Evolutionary conservation across 192 early-diverging fungal genomes (phyloP).

Genomic region (Polychytrium aggregatum): DNA sequence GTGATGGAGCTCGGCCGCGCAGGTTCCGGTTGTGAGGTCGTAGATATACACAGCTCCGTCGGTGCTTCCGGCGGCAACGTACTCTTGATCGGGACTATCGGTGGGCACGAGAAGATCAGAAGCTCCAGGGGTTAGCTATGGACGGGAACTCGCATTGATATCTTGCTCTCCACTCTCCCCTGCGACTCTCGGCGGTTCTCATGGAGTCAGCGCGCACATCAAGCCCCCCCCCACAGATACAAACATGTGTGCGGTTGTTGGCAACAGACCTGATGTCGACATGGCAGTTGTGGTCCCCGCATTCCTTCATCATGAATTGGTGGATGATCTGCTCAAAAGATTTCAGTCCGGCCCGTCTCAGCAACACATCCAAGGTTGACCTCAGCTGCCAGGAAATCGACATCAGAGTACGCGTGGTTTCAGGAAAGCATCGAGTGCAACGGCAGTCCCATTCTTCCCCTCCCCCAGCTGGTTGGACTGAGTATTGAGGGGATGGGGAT

Average conservation of each 20-base stretch:
- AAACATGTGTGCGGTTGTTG: neutral
- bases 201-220: neutral
- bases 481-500: neutral
- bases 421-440: constrained; percentile 16
- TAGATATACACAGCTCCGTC: constrained; percentile 62
- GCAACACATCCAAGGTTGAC: constrained; percentile 34
- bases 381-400: constrained; percentile 57
- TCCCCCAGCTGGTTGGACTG: neutral
- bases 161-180: neutral
- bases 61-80: constrained; percentile 63
- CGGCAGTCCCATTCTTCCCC: neutral
- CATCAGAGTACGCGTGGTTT: constrained; percentile 65
- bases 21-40: constrained; percentile 53
- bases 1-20: constrained; percentile 54
- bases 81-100: constrained; percentile 61
- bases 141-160: neutral
- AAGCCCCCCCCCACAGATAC: neutral
- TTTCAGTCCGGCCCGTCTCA: neutral
- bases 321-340: constrained; percentile 17
- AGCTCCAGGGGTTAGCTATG: neutral
- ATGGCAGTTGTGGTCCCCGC: constrained; percentile 31
- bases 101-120: too few relatives aligned
- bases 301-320: constrained; percentile 27
- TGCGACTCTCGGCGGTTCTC: neutral
- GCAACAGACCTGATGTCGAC: constrained; percentile 43